Evolutionary conservation across 495 filamentous ascomycete species (phyloP).

Genomic region (Evansstolkia leycettana): DNA sequence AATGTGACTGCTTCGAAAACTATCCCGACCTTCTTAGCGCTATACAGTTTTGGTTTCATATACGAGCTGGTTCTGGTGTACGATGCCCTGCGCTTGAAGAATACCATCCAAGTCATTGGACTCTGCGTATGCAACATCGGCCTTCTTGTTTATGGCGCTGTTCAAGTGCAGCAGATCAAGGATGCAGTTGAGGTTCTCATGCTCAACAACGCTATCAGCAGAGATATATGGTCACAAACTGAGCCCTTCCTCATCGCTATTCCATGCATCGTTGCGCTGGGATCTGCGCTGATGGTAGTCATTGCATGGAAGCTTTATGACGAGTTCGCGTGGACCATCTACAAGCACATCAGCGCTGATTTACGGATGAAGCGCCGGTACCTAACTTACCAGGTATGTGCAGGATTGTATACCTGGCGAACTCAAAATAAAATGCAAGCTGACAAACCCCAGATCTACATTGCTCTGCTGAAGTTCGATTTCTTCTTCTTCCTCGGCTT

Average conservation of each 20-base stretch:
- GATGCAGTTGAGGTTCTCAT: conserved; percentile 48
- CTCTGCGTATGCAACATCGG: conserved; percentile 85
- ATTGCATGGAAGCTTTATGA: conserved; percentile 92
- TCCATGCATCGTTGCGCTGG: conserved; percentile 69
- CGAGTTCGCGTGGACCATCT: conserved; percentile 98
- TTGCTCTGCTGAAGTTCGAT: conserved; percentile 94
- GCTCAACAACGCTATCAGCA: conserved; percentile 17
- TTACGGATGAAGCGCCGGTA: conserved; percentile 93
- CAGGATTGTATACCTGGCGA: too few relatives aligned
- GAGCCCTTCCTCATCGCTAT: conserved; percentile 73
- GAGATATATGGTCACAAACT: conserved; percentile 50
- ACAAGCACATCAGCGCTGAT: conserved; percentile 98
- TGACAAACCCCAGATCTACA: conserved; percentile 67
- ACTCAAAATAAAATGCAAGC: not conserved
- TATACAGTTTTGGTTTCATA: conserved; percentile 96
- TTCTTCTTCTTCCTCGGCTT: conserved; percentile 99
- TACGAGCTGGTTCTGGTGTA: conserved; percentile 83
- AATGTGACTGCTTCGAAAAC: conserved; percentile 42
- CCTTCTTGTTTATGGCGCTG: conserved; percentile 79
- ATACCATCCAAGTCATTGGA: conserved; percentile 97
- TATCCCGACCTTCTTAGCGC: conserved; percentile 78
- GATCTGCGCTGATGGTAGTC: conserved; percentile 57
- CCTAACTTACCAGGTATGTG: conserved; percentile 80
- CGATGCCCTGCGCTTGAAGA: conserved; percentile 87
- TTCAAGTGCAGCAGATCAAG: conserved; percentile 81